Base-by-base conservation (phyloP, 768 basidiomycete genomes). In the Russula griseocarnosa region DNA sequence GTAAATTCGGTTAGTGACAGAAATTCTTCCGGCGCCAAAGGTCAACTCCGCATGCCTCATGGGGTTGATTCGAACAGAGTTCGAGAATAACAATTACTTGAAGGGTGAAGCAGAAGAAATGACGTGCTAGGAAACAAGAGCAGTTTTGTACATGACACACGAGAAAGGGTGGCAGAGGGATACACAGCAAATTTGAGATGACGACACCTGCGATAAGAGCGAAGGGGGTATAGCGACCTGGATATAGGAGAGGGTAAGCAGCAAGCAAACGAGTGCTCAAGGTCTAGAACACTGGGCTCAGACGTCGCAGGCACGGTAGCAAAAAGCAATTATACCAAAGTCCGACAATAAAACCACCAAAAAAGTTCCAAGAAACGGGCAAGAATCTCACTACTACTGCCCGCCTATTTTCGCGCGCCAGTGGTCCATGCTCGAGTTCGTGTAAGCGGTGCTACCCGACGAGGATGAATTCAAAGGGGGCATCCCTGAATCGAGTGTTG, bases 391-490 rank as follows among this genome's bases (percentile, higher is more conserved):
- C 38, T n/a, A 46, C 44, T 44, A 28, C 47, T 65, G 49, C 55
- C 63, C 63, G 49, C 59, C 54, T 44, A 65, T 61, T 65, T 65
- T 65, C 34, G 63, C 56, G 32, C 63, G 63, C 63, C 63, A 65
- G 14, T 65, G 59, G 26, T 56, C 55, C 63, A 65, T 55, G 55
- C n/a, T 42, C 26, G 63, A 51, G 26, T 18, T 61, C 38, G 59
- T 51, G 50, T 61, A 65, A 22, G 63, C 8, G 40, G 58, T 32
- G 49, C 49, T 20, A 30, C 54, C 38, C 22, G 63, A 51, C 16
- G 58, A 46, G 8, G 63, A 32, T 40, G 28, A 34, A 20, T 55
- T 55, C 49, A 52, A 61, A 28, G 54, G 42, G 24, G 59, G 24
- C 32, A 65, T 46, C 55, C 59, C 63, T n/a, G 63, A 55, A 38